These are phyloP conservation scores for Verticillium nubilum DNA, from an alignment of 2,329 filamentous ascomycete species.

Conservation along the genomic window DNA sequence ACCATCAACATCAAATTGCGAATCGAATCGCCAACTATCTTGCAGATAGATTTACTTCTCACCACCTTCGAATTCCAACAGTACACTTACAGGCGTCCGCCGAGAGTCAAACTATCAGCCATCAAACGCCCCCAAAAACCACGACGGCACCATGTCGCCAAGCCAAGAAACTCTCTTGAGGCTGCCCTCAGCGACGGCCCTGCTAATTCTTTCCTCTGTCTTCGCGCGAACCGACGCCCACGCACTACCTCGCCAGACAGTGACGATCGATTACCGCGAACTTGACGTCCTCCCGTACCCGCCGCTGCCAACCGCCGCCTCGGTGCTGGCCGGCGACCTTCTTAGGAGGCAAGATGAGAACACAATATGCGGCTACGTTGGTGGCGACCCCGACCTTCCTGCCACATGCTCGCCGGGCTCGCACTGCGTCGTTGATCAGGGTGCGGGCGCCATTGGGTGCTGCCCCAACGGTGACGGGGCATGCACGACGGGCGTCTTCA, in stretches of 20 bases:
- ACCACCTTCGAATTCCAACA: background rate
- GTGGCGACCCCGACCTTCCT: constrained; percentile 43
- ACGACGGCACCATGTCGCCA: background rate
- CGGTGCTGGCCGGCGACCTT: constrained; percentile 27
- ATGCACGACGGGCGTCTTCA: constrained; percentile 52
- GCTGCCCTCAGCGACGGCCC: constrained; percentile 26
- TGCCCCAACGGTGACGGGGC: constrained; percentile 44
- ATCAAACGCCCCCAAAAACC: background rate
- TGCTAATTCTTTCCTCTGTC: constrained; percentile 27
- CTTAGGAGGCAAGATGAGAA: constrained; percentile 35
- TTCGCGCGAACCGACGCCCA: constrained; percentile 27
- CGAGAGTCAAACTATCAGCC: background rate
- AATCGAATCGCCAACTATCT: background rate
- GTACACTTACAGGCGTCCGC: background rate
- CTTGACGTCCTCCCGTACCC: constrained; percentile 36
- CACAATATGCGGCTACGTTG: constrained; percentile 54
- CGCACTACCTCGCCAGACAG: constrained; percentile 34
- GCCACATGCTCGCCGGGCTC: constrained; percentile 54
- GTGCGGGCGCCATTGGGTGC: constrained; percentile 46
- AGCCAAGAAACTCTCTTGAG: constrained; percentile 21
- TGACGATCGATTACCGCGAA: constrained; percentile 24
- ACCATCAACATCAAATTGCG: background rate
- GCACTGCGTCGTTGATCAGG: constrained; percentile 50
- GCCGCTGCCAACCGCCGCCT: constrained; percentile 32
- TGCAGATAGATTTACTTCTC: background rate